A percentile compares a stretch with the other conserved stretches of the same genome.
phyloP scores from a whole-genome alignment of 305 asterid genomes.

The Caryopteris hybrid region DNA sequence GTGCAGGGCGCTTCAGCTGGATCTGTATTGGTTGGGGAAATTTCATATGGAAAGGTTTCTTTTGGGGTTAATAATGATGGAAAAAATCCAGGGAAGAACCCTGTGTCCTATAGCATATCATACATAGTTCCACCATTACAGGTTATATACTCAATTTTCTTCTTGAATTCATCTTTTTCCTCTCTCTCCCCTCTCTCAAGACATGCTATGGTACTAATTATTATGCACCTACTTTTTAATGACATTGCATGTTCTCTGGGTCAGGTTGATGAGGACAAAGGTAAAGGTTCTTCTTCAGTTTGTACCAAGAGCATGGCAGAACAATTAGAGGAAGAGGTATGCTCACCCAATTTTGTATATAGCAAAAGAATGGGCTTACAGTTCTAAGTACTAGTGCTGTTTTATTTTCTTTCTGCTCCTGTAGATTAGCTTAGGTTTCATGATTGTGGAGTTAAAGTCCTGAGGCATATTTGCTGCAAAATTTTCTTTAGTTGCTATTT shows the following conservation, averaged over 20 bases:
- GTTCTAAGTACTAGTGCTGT: background rate
- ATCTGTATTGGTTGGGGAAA: constrained; percentile 74
- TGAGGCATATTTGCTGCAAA: background rate
- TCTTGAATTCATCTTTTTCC: constrained; percentile 3
- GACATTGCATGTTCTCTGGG: constrained; percentile 15
- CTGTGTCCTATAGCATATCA: constrained; percentile 63
- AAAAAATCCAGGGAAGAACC: constrained; percentile 61
- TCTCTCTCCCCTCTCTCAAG: background rate
- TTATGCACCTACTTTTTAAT: constrained; percentile 1
- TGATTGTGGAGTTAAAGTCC: constrained; percentile 7
- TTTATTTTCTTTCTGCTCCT: background rate
- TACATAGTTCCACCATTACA: constrained; percentile 76
- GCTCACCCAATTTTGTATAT: constrained; percentile 15
- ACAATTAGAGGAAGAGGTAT: constrained; percentile 85
- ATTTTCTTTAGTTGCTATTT: background rate
- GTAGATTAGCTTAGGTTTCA: constrained; percentile 7
- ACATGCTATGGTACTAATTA: constrained; percentile 7
- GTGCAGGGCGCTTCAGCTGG: constrained; percentile 77
- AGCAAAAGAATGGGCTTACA: constrained; percentile 1
- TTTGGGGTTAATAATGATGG: constrained; percentile 47
- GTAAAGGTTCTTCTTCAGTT: constrained; percentile 51
- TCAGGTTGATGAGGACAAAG: constrained; percentile 79
- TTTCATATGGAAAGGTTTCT: constrained; percentile 80
- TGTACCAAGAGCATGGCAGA: constrained; percentile 64
- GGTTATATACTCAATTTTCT: constrained; percentile 39